A percentile compares a stretch with the other conserved stretches of the same genome.
Conservation (phyloP, 805 yeast genomes). For the Ascoidea rubescens region DNA sequence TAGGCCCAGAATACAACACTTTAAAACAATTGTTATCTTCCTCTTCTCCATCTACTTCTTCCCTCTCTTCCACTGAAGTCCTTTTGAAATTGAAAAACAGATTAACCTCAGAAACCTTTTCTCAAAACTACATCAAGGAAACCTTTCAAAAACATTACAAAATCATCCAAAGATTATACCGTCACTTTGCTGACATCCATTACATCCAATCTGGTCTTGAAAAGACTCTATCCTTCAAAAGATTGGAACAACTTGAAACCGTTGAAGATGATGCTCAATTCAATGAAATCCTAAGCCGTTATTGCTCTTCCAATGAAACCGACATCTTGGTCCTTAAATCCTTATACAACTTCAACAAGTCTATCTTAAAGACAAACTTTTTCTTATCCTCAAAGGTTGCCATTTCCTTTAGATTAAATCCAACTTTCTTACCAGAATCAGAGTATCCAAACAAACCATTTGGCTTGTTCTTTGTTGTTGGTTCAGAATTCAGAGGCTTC, state of each 20-base stretch:
- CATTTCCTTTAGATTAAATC: slow-evolving; percentile 79
- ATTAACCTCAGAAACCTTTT: slow-evolving; percentile 84
- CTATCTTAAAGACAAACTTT: slow-evolving; percentile 86
- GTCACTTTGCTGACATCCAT: slow-evolving; percentile 85
- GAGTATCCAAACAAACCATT: slow-evolving; percentile 91
- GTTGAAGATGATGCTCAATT: slow-evolving; percentile 67
- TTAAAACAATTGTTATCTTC: slow-evolving; percentile 52
- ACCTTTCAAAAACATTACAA: slow-evolving; percentile 58
- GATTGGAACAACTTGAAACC: slow-evolving; percentile 66
- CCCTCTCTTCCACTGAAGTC: slow-evolving; percentile 35
- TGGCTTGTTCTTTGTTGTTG: slow-evolving; percentile 93
- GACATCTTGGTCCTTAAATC: slow-evolving; percentile 72
- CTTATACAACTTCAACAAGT: slow-evolving; percentile 69
- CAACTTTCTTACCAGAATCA: slow-evolving; percentile 64
- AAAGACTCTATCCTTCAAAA: slow-evolving; percentile 75
- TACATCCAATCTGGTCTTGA: slow-evolving; percentile 58
- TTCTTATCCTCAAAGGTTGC: slow-evolving; percentile 92
- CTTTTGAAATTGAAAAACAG: slow-evolving; percentile 73
- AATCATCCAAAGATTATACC: slow-evolving; percentile 69
- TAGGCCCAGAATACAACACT: slow-evolving; percentile 79
- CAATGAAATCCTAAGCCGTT: slow-evolving; percentile 46
- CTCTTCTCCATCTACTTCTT: slow-evolving; percentile 42
- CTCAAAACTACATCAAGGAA: slow-evolving; percentile 70
- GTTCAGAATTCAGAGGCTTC: slow-evolving; percentile 94
- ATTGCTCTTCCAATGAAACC: slow-evolving; percentile 63